Evolutionary conservation across 352 stramenopile species (phyloP).

Genomic region (Phytophthora melonis): DNA sequence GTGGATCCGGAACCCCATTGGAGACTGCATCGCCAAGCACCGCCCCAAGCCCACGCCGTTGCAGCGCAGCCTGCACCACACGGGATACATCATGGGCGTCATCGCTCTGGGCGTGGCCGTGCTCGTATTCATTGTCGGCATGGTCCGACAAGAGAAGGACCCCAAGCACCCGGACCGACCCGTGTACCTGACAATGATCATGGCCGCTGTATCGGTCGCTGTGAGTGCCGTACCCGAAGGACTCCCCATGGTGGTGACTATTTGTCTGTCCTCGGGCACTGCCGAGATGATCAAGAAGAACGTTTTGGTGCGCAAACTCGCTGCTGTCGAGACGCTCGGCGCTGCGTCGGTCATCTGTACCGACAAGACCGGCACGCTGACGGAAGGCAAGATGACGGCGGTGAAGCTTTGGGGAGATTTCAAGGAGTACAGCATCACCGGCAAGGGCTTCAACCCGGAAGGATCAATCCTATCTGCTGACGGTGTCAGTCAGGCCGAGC

Average conservation of each 20-base stretch:
- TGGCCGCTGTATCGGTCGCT: constrained; percentile 92
- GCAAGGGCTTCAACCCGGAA: constrained; percentile 69
- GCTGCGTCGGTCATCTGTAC: constrained; percentile 93
- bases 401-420: constrained; percentile 84
- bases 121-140: constrained; percentile 92
- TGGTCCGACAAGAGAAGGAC: constrained; percentile 65
- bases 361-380: constrained; percentile 97
- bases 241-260: constrained; percentile 85
- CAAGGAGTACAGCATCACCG: constrained; percentile 70
- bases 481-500: constrained; percentile 48
- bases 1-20: constrained; percentile 60
- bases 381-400: constrained; percentile 87
- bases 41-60: constrained; percentile 89
- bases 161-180: constrained; percentile 78
- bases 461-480: constrained; percentile 58
- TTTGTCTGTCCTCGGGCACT: constrained; percentile 78
- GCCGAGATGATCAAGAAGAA: constrained; percentile 82
- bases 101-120: constrained; percentile 86
- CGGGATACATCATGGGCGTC: constrained; percentile 92
- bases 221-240: constrained; percentile 84
- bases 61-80: constrained; percentile 93
- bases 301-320: constrained; percentile 88
- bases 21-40: constrained; percentile 66
- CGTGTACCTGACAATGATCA: constrained; percentile 94
- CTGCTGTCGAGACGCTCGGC: constrained; percentile 85